Percentiles rank a stretch among this genome's conserved stretches.
phyloP scores from a whole-genome alignment of 306 rosid species.

The Vachellia pachyceras region DNA sequence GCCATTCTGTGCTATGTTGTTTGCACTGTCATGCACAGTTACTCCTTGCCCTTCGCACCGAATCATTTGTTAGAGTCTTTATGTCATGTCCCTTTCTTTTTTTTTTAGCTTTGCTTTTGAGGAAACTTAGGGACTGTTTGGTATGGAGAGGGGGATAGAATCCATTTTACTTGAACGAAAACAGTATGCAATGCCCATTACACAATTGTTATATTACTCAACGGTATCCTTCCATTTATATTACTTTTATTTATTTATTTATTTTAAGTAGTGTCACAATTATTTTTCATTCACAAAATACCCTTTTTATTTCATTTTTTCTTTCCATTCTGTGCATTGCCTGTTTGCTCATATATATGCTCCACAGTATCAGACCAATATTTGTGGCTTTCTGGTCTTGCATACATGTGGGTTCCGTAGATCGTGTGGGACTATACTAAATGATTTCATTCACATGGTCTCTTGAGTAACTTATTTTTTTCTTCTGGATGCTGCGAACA shows the following conservation, averaged over 20 bases:
- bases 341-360: not conserved
- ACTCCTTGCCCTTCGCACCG: not conserved
- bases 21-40: slow-evolving; percentile 18
- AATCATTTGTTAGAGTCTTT: not conserved
- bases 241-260: not conserved
- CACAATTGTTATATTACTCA: not conserved
- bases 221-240: not conserved
- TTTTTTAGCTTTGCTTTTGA: slow-evolving; percentile 3
- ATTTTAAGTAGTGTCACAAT: not conserved
- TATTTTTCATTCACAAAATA: not conserved
- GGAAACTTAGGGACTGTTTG: not conserved
- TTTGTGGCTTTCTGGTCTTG: slow-evolving; percentile 1
- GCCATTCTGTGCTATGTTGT: slow-evolving; percentile 1
- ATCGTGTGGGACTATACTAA: slow-evolving; percentile 4
- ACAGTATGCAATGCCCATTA: not conserved
- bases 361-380: slow-evolving; percentile 15
- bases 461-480: slow-evolving; percentile 4
- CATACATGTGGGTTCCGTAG: not conserved
- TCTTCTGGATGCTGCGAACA: slow-evolving; percentile 41
- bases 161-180: not conserved
- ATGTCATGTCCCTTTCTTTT: not conserved
- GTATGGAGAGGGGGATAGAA: not conserved
- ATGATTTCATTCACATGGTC: slow-evolving; percentile 23
- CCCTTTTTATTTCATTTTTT: not conserved
- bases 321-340: not conserved